Conservation (phyloP, 2,329 filamentous ascomycete species). For the Aspergillus latus region DNA sequence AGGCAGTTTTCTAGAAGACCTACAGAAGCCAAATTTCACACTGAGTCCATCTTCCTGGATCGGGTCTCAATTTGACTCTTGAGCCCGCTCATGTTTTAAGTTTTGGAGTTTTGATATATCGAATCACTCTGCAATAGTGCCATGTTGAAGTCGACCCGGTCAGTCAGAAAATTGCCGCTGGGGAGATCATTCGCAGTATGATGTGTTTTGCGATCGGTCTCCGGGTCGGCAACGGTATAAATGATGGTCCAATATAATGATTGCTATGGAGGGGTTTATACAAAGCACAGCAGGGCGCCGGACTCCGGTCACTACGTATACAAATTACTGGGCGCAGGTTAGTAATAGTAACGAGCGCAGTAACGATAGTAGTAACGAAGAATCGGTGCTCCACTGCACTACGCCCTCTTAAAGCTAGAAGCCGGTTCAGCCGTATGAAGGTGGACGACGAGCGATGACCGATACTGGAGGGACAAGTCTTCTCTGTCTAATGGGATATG, state of each 20-base stretch:
- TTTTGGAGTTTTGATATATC: background rate
- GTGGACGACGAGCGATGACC: background rate
- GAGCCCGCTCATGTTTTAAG: background rate
- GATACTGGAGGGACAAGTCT: background rate
- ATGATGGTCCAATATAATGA: background rate
- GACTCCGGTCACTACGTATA: background rate
- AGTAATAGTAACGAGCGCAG: conserved; percentile 1
- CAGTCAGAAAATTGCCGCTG: conserved; percentile 1
- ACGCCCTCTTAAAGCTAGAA: background rate
- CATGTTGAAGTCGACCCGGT: background rate
- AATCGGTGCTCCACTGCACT: conserved; percentile 4
- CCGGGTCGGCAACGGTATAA: background rate
- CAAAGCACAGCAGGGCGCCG: background rate
- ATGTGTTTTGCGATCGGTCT: background rate
- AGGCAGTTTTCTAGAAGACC: conserved; percentile 12
- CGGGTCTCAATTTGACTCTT: background rate
- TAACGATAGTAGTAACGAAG: background rate
- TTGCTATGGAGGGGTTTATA: background rate
- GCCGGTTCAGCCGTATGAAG: background rate
- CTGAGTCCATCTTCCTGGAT: background rate
- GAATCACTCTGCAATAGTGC: too few species aligned
- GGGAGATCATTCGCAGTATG: background rate
- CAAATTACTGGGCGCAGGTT: background rate
- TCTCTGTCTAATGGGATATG: background rate
- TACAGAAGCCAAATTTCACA: background rate